Conservation (phyloP, 106 monocot genomes). For the Gastrodia elata region DNA sequence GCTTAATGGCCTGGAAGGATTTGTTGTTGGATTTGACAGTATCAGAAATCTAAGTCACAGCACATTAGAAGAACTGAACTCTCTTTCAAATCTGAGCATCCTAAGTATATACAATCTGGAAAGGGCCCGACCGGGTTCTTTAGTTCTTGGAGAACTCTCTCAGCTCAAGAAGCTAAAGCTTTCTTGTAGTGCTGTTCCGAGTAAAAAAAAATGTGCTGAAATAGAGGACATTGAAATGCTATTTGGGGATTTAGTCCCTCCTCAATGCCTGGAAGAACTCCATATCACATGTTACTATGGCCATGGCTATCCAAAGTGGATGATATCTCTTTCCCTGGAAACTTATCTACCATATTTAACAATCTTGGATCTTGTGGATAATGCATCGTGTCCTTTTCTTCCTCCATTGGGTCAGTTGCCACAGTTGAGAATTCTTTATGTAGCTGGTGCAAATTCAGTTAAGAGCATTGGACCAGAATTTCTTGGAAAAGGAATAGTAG, state of each 20-base stretch:
- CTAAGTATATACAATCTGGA: constrained; percentile 22
- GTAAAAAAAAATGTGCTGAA: not conserved
- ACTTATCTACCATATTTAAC: constrained; percentile 2
- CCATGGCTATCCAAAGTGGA: constrained; percentile 5
- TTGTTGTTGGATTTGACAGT: constrained; percentile 10
- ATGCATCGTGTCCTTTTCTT: not conserved
- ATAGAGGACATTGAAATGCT: not conserved
- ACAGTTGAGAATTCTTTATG: not conserved
- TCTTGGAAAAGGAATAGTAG: not conserved
- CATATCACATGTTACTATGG: constrained; percentile 4
- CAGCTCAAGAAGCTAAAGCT: not conserved
- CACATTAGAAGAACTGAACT: constrained; percentile 19
- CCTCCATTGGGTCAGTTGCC: constrained; percentile 11
- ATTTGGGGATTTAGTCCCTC: constrained; percentile 8
- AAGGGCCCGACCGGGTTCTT: constrained; percentile 6
- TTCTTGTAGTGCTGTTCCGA: not conserved
- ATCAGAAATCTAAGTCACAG: not conserved
- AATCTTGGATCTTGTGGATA: not conserved
- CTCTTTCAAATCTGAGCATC: constrained; percentile 13
- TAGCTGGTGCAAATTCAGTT: constrained; percentile 2
- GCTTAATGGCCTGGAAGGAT: constrained; percentile 23
- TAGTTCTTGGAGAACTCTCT: not conserved
- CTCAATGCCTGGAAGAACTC: not conserved
- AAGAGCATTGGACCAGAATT: constrained; percentile 11
- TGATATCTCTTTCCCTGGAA: constrained; percentile 1